Percentiles rank a stretch among this genome's conserved stretches.
phyloP scores from a whole-genome alignment of 2,329 filamentous ascomycete genomes.

The Madurella mycetomatis region DNA sequence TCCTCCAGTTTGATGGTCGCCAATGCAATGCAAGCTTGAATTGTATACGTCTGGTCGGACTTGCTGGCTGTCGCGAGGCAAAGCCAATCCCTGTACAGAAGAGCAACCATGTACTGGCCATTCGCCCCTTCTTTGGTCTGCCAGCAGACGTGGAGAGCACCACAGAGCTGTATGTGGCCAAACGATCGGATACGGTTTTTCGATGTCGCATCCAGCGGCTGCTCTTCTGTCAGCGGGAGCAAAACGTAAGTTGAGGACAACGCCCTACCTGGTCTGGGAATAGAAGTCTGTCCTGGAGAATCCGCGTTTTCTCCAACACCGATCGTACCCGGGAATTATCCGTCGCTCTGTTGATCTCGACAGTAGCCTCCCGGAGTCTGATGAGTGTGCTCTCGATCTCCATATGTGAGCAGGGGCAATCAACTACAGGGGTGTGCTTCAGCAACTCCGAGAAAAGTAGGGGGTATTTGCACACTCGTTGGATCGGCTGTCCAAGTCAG shows the following conservation, averaged over 20 bases:
- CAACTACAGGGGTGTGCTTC: slow-evolving; percentile 75
- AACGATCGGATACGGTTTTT: slow-evolving; percentile 70
- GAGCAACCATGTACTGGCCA: slow-evolving; percentile 78
- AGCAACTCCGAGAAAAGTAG: slow-evolving; percentile 80
- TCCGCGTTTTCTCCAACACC: slow-evolving; percentile 75
- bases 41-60: slow-evolving; percentile 63
- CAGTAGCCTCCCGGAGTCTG: slow-evolving; percentile 67
- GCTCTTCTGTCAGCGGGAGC: slow-evolving; percentile 20
- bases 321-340: slow-evolving; percentile 66
- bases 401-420: slow-evolving; percentile 78
- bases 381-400: slow-evolving; percentile 71
- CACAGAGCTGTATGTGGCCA: slow-evolving; percentile 76
- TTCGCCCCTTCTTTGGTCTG: slow-evolving; percentile 63
- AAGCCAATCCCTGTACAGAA: slow-evolving; percentile 77
- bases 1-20: slow-evolving; percentile 64
- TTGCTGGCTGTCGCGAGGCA: slow-evolving; percentile 67
- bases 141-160: slow-evolving; percentile 78
- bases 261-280: slow-evolving; percentile 65
- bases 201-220: slow-evolving; percentile 49
- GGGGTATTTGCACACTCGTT: slow-evolving; percentile 87
- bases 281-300: slow-evolving; percentile 74
- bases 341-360: slow-evolving; percentile 79
- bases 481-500: slow-evolving; percentile 65
- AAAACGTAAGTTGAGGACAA: background rate
- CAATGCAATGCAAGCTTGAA: slow-evolving; percentile 70